Evolutionary conservation across 2,329 filamentous ascomycete species (phyloP).

Genomic region (Endothia cerciana): DNA sequence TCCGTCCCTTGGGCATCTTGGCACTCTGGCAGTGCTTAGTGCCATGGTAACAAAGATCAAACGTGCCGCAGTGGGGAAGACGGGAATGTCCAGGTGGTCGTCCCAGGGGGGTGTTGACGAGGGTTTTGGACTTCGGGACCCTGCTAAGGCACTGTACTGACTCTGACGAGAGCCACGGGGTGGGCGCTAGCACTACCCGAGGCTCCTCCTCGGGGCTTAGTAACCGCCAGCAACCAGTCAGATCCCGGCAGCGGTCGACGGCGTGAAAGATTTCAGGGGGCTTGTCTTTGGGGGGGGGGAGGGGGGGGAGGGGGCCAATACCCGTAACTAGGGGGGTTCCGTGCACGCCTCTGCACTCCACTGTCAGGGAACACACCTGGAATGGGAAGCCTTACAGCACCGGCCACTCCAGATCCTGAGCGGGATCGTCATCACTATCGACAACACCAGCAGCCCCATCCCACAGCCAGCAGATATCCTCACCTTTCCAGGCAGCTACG

Average conservation of each 20-base stretch:
- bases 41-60: not conserved
- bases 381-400: not conserved
- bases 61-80: not conserved
- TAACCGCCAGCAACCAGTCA: not conserved
- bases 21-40: not conserved
- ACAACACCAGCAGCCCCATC: not conserved
- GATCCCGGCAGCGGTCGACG: not conserved
- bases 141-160: not conserved
- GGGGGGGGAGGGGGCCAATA: no score
- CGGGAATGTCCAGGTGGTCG: not conserved
- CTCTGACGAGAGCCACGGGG: not conserved
- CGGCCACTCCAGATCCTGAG: not conserved
- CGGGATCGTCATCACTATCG: not conserved
- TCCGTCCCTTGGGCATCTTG: not conserved
- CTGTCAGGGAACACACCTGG: no score
- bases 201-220: not conserved
- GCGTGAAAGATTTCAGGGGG: conserved; percentile 1
- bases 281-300: not conserved
- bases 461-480: not conserved
- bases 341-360: no score
- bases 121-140: not conserved
- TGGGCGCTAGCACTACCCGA: not conserved
- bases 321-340: not conserved
- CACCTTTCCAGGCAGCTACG: not conserved
- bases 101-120: not conserved